phyloP scores from a whole-genome alignment of 257 asterid species.

The Anisodus tanguticus region DNA sequence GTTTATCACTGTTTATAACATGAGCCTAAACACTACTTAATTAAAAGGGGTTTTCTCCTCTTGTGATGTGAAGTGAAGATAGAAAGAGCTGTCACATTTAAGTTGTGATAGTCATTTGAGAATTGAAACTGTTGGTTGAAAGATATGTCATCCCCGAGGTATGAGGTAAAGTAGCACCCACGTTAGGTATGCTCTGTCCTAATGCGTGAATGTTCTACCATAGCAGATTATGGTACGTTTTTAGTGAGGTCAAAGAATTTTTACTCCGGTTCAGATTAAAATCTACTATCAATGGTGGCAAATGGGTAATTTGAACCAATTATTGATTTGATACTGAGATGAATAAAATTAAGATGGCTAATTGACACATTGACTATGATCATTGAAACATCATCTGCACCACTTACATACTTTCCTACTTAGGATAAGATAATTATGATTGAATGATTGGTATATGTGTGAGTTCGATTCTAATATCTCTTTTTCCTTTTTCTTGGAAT shows the following conservation, averaged over 20 bases:
- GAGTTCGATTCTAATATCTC: background rate
- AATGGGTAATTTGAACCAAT: too few species aligned
- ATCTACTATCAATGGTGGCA: background rate
- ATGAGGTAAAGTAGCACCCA: background rate
- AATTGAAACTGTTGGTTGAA: background rate
- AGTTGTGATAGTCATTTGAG: background rate
- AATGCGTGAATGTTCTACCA: background rate
- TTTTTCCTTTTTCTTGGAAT: too few species aligned
- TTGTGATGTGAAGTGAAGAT: background rate
- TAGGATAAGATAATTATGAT: background rate
- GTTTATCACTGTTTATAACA: background rate
- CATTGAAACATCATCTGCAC: background rate
- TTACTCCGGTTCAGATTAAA: background rate
- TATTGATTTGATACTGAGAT: background rate
- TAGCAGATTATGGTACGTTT: background rate
- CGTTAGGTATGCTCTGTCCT: background rate
- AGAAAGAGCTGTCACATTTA: background rate
- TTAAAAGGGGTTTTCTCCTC: background rate
- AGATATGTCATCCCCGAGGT: constrained; percentile 1
- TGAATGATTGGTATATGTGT: background rate
- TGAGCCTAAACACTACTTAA: background rate
- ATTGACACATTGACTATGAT: background rate
- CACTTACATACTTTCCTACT: background rate
- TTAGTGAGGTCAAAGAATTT: background rate
- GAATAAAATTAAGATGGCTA: background rate